Evolutionary conservation across 2,329 filamentous ascomycete species (phyloP), one percentile per base, ranked within the genome.

Genomic region (Chaetomium olivaceum): DNA sequence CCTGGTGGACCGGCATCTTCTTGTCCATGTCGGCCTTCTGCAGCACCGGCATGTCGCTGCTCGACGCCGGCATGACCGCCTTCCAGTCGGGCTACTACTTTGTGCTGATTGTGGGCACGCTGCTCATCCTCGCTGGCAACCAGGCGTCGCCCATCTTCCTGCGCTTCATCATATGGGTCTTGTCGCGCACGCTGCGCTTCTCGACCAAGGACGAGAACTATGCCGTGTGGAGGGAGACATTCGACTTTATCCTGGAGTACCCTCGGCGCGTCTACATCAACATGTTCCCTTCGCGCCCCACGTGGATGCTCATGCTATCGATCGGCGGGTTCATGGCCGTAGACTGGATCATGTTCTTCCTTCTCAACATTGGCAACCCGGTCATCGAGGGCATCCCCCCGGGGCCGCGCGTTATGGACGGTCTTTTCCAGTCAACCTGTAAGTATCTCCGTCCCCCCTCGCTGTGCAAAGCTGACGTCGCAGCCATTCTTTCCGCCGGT

Each of bases 1-100:
- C 88, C 33, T 90, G 86, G 85, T 91, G 88, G 88, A 79, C 86
- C 1, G 88, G 88, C 46, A 82, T 87, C 54, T 91, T 91, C 77
- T 87, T 89, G 67, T 85, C 85, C 1, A 82, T 87, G 3, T 89
- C 86, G 25, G 88, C 88, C 0, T 91, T 91, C 75, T 90, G 89
- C 76, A 91, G 90, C 70, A 86, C 83, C 16, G 88, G 88, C 43
- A 89, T 91, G 87, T 85, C 84, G 31, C 79, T 90, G 36, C 77
- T 90, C 9, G 87, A 91, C 73, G 82, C 84, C 48, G 89, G 89
- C 71, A 87, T 91, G 78, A 78, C 84, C 2, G 84, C 84, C 0
- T 89, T 88, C 64, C 82, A 85, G 65, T 25, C 51, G 19, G 78
- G 78, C 36, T 77, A 80, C 1, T 81, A 81, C 68, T 84, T 83